These are phyloP conservation scores for Spathaspora sp. DNA, from an alignment of 1,139 yeast genomes.

Conservation along the genomic window DNA sequence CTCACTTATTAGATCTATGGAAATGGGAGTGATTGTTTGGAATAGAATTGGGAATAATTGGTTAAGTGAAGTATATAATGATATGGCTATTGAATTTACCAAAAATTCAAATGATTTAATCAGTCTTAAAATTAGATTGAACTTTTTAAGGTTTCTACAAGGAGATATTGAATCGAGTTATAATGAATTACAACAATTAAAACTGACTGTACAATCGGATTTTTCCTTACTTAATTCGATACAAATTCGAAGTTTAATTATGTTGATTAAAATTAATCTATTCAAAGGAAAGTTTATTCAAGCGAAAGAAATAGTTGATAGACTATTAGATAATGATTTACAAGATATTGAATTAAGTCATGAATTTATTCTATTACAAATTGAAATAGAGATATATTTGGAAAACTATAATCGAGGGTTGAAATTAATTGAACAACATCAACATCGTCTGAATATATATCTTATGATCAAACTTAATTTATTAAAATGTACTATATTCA, in stretches of 20 bases:
- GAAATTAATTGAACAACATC: constrained; percentile 24
- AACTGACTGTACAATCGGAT: constrained; percentile 23
- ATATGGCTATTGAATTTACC: constrained; percentile 40
- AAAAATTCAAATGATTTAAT: constrained; percentile 39
- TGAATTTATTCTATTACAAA: constrained; percentile 27
- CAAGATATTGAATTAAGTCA: constrained; percentile 32
- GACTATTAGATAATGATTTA: constrained; percentile 23
- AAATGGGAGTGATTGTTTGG: constrained; percentile 52
- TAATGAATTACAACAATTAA: constrained; percentile 25
- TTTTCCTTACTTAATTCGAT: constrained; percentile 37
- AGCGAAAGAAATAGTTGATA: constrained; percentile 24
- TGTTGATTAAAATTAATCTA: constrained; percentile 36
- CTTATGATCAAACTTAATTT: constrained; percentile 45
- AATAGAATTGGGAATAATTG: constrained; percentile 46
- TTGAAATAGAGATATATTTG: constrained; percentile 29
- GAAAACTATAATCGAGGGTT: constrained; percentile 38
- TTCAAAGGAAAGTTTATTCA: constrained; percentile 33
- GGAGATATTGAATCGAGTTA: constrained; percentile 44
- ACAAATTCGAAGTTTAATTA: constrained; percentile 35
- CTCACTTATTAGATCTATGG: constrained; percentile 47
- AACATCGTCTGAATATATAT: constrained; percentile 31
- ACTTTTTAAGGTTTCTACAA: constrained; percentile 29
- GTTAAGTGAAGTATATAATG: constrained; percentile 46
- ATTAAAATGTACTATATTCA: constrained; percentile 42
- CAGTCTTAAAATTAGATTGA: constrained; percentile 37